Base-by-base conservation (phyloP, 2,329 filamentous ascomycete species). In the Bipolaris bicolor region DNA sequence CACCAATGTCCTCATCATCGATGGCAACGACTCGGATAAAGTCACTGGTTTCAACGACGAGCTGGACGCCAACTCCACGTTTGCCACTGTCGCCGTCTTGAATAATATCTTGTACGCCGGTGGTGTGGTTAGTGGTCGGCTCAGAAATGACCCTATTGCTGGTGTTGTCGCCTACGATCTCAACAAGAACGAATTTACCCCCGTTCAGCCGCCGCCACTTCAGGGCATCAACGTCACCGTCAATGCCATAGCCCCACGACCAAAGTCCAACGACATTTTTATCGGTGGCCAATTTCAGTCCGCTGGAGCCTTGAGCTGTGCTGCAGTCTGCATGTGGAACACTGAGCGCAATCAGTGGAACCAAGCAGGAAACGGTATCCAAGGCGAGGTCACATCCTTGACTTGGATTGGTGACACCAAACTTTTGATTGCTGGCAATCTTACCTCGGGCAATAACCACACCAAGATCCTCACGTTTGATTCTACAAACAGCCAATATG, bases 161-260 rank as follows among this genome's bases (percentile, higher is more conserved):
- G 95, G 94, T 2, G 80, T 99, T 13, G 79, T 97, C 33, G 84
- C 89, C 0, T 98, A 95, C 75, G 87, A 97, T 71, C 81, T 99
- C 15, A 79, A 80, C 2, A 83, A 80, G 46, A 85, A 84, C 51
- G 81, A 82, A 2, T 92, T 90, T 66, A 74, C 78, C 10, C 80
- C 81, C 54, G 83, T 82, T 2, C 92, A 97, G 68, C 91, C 94
- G 1, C 88, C 92, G 26, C 83, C 89, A 1, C 81, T 98, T 2
- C 83, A 83, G 10, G 93, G 94, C 13, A 80, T 82, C 5, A 84
- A 87, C 60, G 86, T 88, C 24, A 85, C 86, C 2, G 92, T 98
- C 40, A 89, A 91, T 56, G 82, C 90, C 26, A 92, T 99, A 65
- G 84, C 86, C 10, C 82, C 88, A 7, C 89, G 88, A 53, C 90